Conservation (phyloP, 495 filamentous ascomycete genomes). For the Xylaria nigripes region DNA sequence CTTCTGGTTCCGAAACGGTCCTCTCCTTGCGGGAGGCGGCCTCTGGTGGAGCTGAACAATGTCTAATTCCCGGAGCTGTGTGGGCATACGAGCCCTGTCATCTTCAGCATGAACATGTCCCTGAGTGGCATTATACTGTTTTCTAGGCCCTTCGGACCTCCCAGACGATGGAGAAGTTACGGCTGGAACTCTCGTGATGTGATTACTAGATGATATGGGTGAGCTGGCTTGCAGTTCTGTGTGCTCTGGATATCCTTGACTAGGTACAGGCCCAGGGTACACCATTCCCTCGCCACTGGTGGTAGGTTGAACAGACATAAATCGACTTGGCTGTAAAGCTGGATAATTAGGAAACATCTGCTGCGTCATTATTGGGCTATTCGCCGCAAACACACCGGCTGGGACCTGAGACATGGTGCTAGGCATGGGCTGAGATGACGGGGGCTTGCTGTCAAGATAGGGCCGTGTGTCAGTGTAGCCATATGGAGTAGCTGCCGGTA, state of each 20-base stretch:
- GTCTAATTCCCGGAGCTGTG: constrained; percentile 20
- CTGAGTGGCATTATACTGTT: constrained; percentile 14
- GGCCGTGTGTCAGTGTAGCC: constrained; percentile 25
- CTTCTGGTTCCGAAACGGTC: constrained; percentile 41
- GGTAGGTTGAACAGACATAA: constrained; percentile 30
- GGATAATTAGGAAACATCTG: constrained; percentile 34
- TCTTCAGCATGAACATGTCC: constrained; percentile 8
- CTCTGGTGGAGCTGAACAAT: constrained; percentile 23
- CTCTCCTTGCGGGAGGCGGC: constrained; percentile 33
- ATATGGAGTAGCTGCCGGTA: constrained; percentile 29
- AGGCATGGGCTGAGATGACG: constrained; percentile 23
- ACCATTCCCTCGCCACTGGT: constrained; percentile 37
- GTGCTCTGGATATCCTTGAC: constrained; percentile 22
- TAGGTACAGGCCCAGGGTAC: constrained; percentile 29
- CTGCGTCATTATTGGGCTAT: constrained; percentile 24
- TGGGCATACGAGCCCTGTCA: constrained; percentile 11
- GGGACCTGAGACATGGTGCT: constrained; percentile 21
- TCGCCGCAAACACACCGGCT: constrained; percentile 23
- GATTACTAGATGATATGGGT: constrained; percentile 16
- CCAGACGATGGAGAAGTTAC: not conserved
- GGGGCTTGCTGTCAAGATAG: constrained; percentile 22
- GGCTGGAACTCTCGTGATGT: constrained; percentile 13
- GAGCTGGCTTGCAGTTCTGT: constrained; percentile 15
- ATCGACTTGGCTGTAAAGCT: constrained; percentile 31
- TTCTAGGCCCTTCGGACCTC: constrained; percentile 1